Percentiles rank a stretch among this genome's conserved stretches.
These are phyloP conservation scores for Lactarius pseudohatsudake DNA, from an alignment of 768 basidiomycete genomes.

Conservation along the genomic window DNA sequence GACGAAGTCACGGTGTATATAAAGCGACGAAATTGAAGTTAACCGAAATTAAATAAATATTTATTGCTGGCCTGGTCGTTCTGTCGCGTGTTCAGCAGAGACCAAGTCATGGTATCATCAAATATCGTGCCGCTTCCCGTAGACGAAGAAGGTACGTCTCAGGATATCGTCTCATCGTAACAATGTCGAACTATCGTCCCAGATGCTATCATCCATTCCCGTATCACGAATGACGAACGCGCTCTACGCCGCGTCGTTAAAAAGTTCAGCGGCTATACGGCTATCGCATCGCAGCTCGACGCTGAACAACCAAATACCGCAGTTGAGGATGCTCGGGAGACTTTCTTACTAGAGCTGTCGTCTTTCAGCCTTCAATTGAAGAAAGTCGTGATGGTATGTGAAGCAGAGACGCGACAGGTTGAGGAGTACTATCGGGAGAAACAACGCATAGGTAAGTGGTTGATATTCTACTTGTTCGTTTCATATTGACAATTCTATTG, in stretches of 20 bases:
- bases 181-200: slow-evolving; percentile 6
- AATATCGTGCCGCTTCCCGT: slow-evolving; percentile 48
- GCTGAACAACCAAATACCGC: slow-evolving; percentile 33
- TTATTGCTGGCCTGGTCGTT: background rate
- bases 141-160: slow-evolving; percentile 61
- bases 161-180: slow-evolving; percentile 1
- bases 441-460: slow-evolving; percentile 62
- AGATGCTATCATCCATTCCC: slow-evolving; percentile 80
- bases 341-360: slow-evolving; percentile 74
- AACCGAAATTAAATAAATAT: background rate
- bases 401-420: slow-evolving; percentile 83
- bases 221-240: slow-evolving; percentile 82
- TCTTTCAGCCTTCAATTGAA: slow-evolving; percentile 72
- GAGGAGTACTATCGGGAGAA: slow-evolving; percentile 78
- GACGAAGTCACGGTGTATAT: background rate
- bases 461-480: slow-evolving; percentile 10
- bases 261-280: slow-evolving; percentile 74
- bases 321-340: slow-evolving; percentile 73
- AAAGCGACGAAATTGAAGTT: background rate
- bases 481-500: slow-evolving; percentile 10
- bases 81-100: too few relatives aligned
- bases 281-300: slow-evolving; percentile 50
- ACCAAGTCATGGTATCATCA: slow-evolving; percentile 17
- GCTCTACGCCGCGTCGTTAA: slow-evolving; percentile 75
- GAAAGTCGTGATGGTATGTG: slow-evolving; percentile 81